Percentiles rank a stretch among this genome's conserved stretches.
Evolutionary conservation across 2,329 filamentous ascomycete species (phyloP).

Genomic region (Sporothrix curviconia): DNA sequence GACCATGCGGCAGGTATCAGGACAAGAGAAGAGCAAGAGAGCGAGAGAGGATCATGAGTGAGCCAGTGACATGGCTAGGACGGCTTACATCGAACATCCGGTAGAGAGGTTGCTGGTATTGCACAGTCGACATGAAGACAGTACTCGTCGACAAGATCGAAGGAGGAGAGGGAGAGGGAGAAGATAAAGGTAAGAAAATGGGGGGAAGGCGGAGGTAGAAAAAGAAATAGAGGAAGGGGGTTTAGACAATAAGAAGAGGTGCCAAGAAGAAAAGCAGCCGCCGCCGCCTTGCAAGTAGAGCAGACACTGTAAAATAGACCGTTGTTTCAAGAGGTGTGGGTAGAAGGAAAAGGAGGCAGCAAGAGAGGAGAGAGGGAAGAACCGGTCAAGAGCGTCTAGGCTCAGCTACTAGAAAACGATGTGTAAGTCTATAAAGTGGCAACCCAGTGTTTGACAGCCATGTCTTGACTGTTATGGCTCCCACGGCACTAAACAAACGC

Average conservation of each 20-base stretch:
- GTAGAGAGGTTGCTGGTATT: slow-evolving; percentile 50
- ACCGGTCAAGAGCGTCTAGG: slow-evolving; percentile 1
- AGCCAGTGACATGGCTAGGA: not conserved
- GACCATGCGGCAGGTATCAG: not conserved
- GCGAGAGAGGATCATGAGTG: not conserved
- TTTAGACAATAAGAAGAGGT: not conserved
- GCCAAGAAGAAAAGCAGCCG: slow-evolving; percentile 5
- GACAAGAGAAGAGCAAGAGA: not conserved
- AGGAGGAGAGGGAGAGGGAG: not conserved
- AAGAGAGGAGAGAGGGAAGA: not conserved
- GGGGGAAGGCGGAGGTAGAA: slow-evolving; percentile 20
- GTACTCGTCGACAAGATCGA: not conserved
- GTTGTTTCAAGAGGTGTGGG: slow-evolving; percentile 6
- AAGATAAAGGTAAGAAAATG: not conserved
- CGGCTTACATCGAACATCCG: slow-evolving; percentile 55
- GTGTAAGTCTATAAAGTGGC: slow-evolving; percentile 15
- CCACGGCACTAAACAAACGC: slow-evolving; percentile 7
- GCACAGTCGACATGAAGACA: slow-evolving; percentile 52
- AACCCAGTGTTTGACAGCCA: slow-evolving; percentile 4
- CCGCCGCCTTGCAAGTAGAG: slow-evolving; percentile 3
- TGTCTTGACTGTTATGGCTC: slow-evolving; percentile 3
- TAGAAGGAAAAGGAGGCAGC: not conserved
- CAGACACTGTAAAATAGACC: not conserved
- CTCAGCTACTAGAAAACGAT: not conserved
- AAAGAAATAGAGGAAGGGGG: slow-evolving; percentile 7